Percentiles rank a stretch among this genome's conserved stretches.
Evolutionary conservation across 2,329 filamentous ascomycete species (phyloP).

Genomic region (Biscogniauxia marginata): DNA sequence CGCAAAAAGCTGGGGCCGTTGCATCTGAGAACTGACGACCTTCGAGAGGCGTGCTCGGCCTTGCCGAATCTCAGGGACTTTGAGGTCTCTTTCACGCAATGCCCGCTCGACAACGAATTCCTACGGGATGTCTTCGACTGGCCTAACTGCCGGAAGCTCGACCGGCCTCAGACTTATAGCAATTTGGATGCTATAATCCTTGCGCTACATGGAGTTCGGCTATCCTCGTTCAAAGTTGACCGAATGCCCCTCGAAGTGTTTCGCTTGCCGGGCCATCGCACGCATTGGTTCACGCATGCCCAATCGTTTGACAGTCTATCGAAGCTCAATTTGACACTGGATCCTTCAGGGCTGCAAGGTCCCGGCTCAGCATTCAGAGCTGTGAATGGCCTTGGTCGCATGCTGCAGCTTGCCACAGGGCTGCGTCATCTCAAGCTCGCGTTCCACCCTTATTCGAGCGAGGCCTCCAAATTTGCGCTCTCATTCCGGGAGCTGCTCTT

Average conservation of each 20-base stretch:
- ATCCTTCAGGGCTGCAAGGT: slow-evolving; percentile 37
- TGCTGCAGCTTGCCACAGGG: slow-evolving; percentile 39
- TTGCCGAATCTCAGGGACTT: slow-evolving; percentile 41
- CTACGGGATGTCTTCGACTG: slow-evolving; percentile 38
- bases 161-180: slow-evolving; percentile 38
- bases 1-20: slow-evolving; percentile 36
- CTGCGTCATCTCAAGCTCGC: slow-evolving; percentile 40
- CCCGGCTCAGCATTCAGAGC: slow-evolving; percentile 39
- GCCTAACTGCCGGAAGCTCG: slow-evolving; percentile 40
- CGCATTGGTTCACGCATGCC: slow-evolving; percentile 42
- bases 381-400: slow-evolving; percentile 43
- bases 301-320: slow-evolving; percentile 40
- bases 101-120: slow-evolving; percentile 39
- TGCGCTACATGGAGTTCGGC: slow-evolving; percentile 36
- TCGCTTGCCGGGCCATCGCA: slow-evolving; percentile 35
- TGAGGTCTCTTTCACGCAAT: slow-evolving; percentile 41
- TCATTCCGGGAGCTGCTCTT: slow-evolving; percentile 40
- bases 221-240: slow-evolving; percentile 41
- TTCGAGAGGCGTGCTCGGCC: slow-evolving; percentile 39
- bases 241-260: slow-evolving; percentile 45
- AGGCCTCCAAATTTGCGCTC: slow-evolving; percentile 40
- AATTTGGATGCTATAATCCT: slow-evolving; percentile 40
- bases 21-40: slow-evolving; percentile 34
- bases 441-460: slow-evolving; percentile 41
- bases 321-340: slow-evolving; percentile 40